Evolutionary conservation across 2,329 filamentous ascomycete genomes (phyloP), one percentile per base, ranked within the genome.

Genomic region (Nemania sp.): DNA sequence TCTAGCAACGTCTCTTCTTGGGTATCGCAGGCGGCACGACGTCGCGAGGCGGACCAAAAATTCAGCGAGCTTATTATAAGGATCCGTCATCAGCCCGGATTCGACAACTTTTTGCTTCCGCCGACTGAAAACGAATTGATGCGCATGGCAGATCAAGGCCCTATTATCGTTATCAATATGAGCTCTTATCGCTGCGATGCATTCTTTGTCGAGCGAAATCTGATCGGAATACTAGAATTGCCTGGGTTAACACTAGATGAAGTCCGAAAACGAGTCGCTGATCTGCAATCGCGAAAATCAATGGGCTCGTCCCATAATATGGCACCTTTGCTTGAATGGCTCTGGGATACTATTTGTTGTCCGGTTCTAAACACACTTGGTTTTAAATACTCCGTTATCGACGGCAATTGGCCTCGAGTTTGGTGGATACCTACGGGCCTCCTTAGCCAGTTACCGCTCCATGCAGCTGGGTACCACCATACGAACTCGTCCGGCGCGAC

Each of bases 341-440:
- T 62, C 1, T 62, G 60, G 60, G 52, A 47, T 27, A 8, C 27
- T 0, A 10, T 38, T 18, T 13, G n/a, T 4, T 11, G 15, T 10
- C 35, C 41, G 1, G 18, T 62, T 20, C 5, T 62, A 1, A 18
- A 49, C 1, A 38, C n/a, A 20, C 41, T 62, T 7, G 51, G 41
- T 18, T 35, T 49, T 13, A 24, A 27, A 10, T 1, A 6, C 5
- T 15, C 20, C 3, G 8, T 4, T 18, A n/a, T 4, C 10, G 13
- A 2, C 2, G 29, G 8, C 29, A 32, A 32, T 8, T 56, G 35
- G 51, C 60, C 60, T 1, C 38, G 27, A 0, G 15, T 62, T 2
- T 62, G 52, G 51, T 62, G 60, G 60, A 22, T 62, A 2, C 60
- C 41, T 27, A 62, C 35, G 2, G 60, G 51, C 2, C 11, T 6